Conservation (phyloP, 306 rosid genomes). For the Vigna nakashimae region DNA sequence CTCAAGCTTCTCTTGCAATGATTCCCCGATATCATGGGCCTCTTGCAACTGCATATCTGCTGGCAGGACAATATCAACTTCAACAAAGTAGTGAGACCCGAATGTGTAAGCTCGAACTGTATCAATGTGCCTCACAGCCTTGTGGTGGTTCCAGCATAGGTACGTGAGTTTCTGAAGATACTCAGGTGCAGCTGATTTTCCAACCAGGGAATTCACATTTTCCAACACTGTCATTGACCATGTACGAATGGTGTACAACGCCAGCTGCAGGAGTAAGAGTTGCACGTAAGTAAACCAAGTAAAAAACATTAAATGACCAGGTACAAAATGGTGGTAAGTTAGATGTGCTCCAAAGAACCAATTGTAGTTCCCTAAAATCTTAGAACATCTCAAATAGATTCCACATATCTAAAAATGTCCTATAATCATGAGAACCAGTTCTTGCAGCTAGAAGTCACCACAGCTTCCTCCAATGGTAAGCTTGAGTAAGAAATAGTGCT, state of each 20-base stretch:
- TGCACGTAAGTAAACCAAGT: conserved; percentile 3
- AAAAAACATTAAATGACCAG: conserved; percentile 12
- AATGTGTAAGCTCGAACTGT: conserved; percentile 94
- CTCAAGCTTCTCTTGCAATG: conserved; percentile 90
- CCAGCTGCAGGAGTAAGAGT: conserved; percentile 67
- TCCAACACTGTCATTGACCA: conserved; percentile 97
- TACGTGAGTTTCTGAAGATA: conserved; percentile 91
- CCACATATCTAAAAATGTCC: not conserved
- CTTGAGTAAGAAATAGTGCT: too few relatives aligned
- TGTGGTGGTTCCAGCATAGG: conserved; percentile 97
- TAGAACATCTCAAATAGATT: not conserved
- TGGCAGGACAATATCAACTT: conserved; percentile 94
- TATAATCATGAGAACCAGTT: too few relatives aligned
- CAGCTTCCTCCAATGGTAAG: too few relatives aligned
- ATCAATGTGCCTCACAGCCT: conserved; percentile 84
- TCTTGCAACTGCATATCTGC: conserved; percentile 83
- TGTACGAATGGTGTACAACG: conserved; percentile 90
- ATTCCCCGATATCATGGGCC: conserved; percentile 96
- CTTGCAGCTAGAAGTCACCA: too few relatives aligned
- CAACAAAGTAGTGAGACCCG: conserved; percentile 96
- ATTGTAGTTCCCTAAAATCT: conserved; percentile 11
- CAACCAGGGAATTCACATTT: conserved; percentile 91
- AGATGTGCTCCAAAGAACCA: conserved; percentile 22
- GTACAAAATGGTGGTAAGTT: not conserved
- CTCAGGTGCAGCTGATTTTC: conserved; percentile 92